These are phyloP conservation scores for Eucalyptus cloeziana DNA, from an alignment of 345 rosid species.

Conservation along the genomic window DNA sequence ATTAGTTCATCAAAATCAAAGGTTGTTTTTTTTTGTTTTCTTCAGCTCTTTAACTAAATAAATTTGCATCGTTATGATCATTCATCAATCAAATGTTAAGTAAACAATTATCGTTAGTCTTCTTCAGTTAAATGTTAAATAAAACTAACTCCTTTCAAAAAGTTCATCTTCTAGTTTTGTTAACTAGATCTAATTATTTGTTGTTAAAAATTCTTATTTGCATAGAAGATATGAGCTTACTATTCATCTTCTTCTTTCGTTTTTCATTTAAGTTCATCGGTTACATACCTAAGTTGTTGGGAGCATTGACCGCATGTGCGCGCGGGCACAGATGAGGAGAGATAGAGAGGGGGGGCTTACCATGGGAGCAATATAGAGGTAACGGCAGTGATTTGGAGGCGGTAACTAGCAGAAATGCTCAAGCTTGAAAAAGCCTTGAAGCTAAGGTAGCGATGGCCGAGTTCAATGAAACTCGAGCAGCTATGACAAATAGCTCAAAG, in stretches of 20 bases:
- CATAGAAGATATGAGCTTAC: too few species aligned
- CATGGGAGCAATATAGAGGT: neutral
- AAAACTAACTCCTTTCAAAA: too few species aligned
- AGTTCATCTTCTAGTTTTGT: too few species aligned
- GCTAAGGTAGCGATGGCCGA: neutral
- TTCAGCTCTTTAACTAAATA: neutral
- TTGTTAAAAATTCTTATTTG: too few species aligned
- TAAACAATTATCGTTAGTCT: too few species aligned
- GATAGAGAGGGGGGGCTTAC: neutral
- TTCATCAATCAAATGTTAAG: neutral
- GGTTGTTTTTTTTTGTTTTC: accelerated
- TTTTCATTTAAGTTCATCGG: too few species aligned
- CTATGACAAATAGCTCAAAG: neutral
- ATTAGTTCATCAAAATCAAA: neutral
- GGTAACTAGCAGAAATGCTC: neutral
- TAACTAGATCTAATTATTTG: too few species aligned
- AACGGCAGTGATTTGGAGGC: neutral
- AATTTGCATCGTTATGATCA: neutral
- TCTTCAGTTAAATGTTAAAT: too few species aligned
- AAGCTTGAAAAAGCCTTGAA: neutral
- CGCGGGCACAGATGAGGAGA: too few species aligned
- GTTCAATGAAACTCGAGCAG: neutral
- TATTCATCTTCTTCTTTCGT: too few species aligned
- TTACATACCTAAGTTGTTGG: too few species aligned
- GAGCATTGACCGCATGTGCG: accelerated